Evolutionary conservation across 129 eudicot genomes (phyloP), one percentile per base, ranked within the genome.

Genomic region (Flaveria ramosissima): DNA sequence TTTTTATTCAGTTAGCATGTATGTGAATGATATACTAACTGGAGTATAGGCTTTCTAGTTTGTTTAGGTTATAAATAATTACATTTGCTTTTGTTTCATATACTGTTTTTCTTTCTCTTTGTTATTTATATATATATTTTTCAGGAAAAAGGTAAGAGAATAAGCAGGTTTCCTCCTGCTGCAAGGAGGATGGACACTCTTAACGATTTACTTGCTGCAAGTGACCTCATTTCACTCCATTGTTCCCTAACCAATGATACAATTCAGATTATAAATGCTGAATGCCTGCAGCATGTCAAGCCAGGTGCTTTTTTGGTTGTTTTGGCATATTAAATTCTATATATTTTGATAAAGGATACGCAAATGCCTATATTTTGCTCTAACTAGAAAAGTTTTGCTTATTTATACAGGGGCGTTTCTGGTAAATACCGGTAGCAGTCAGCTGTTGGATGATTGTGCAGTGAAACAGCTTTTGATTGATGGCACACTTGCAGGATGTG

Each of bases 131-230:
- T 45, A 16, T 6, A 47, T 53, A 63, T 74, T 36, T 36, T 68
- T 13, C 53, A 87, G 96, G 97, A 80, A 56, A 84, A 76, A 76
- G 89, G 90, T 53, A 86, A 85, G 70, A 66, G 60, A 65, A 8
- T 82, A 80, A 86, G 82, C 66, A 77, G 96, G 72, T 93, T 88
- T 63, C 96, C 98, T 60, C 72, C 96, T 82, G 97, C 97, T 68
- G 97, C 92, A 10, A 83, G 98, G 74, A 90, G 89, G 83, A 93
- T 93, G 98, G 98, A 93, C 83, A 92, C 98, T 39, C 94, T 92
- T 6, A 92, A 92, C 23, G 98, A 92, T 78, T 85, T 92, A 78
- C 89, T 92, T 74, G 98, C 98, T 71, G 98, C 98, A 20, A 93
- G 96, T 71, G 95, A 90, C 84, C 89, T 93, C 30, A 82, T 90